phyloP scores from a whole-genome alignment of 257 asterid genomes.

The Mitragyna speciosa region DNA sequence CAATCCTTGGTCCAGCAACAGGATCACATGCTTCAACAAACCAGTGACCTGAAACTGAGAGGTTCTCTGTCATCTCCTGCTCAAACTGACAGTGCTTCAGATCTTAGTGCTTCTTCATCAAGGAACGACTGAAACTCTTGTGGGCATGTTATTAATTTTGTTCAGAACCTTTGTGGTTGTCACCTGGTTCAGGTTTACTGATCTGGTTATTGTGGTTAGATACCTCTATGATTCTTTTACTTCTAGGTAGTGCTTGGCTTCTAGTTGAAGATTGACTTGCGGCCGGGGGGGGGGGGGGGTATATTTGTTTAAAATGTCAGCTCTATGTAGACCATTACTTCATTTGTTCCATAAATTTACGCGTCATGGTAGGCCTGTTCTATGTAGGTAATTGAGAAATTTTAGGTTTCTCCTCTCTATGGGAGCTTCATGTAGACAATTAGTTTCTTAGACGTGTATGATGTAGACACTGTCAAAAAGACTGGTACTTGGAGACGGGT shows the following conservation, averaged over 20 bases:
- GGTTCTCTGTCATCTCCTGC: slow-evolving; percentile 38
- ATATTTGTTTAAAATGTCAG: not conserved
- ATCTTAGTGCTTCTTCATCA: slow-evolving; percentile 23
- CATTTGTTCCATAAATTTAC: not conserved
- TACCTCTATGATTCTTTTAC: not conserved
- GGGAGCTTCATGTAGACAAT: not conserved
- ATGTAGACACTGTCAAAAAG: not conserved
- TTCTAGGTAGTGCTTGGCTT: slow-evolving; percentile 1
- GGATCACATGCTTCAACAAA: slow-evolving; percentile 35
- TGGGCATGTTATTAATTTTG: not conserved
- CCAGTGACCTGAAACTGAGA: slow-evolving; percentile 50
- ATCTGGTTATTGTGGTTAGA: not conserved
- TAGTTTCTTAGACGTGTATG: not conserved
- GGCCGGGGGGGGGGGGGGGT: no score
- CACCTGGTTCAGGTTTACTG: not conserved
- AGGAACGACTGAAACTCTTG: slow-evolving; percentile 11
- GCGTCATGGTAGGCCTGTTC: not conserved
- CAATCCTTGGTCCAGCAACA: slow-evolving; percentile 51
- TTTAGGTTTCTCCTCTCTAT: not conserved
- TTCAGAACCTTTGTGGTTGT: not conserved
- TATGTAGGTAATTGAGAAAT: not conserved
- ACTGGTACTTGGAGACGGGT: not conserved
- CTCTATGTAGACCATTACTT: not conserved
- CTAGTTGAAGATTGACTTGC: slow-evolving; percentile 6
- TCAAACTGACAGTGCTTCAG: slow-evolving; percentile 43